phyloP scores from a whole-genome alignment of 2,329 filamentous ascomycete species.

The Penicillium freii region DNA sequence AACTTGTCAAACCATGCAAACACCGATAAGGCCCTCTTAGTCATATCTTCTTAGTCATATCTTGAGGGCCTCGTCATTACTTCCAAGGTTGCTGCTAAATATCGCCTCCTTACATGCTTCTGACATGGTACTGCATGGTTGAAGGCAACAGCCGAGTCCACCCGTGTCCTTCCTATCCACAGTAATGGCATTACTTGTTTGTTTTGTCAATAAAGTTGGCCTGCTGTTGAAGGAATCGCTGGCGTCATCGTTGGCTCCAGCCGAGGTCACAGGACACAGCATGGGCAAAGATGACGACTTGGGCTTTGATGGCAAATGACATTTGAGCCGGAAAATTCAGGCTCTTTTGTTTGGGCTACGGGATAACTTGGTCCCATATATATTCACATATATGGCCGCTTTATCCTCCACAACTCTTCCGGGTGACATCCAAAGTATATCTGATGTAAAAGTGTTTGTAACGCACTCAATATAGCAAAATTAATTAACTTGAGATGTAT shows the following conservation, averaged over 20 bases:
- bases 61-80: neutral
- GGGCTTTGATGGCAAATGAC: neutral
- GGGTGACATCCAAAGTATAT: neutral
- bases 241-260: slow-evolving; percentile 3
- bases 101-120: neutral
- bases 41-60: slow-evolving; percentile 4
- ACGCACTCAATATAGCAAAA: neutral
- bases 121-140: slow-evolving; percentile 1
- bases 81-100: neutral
- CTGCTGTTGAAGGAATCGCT: neutral
- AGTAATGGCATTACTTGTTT: neutral
- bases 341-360: neutral
- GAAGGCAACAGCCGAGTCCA: neutral
- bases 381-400: neutral
- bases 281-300: slow-evolving; percentile 3
- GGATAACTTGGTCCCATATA: neutral
- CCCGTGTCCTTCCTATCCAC: neutral
- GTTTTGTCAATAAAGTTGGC: slow-evolving; percentile 1
- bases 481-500: slow-evolving; percentile 3
- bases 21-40: slow-evolving; percentile 5
- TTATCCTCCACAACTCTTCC: neutral
- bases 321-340: neutral
- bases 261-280: slow-evolving; percentile 3
- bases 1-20: slow-evolving; percentile 7
- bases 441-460: neutral